phyloP scores from a whole-genome alignment of 129 eudicot species.

The sunflower (Helianthus annuus) region HanXRQr2.0-SUNRISE NC_035438.2:13262609-13263108 shows the following conservation, averaged over 20 bases:
- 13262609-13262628: slow-evolving; percentile 56
- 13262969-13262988: not conserved
- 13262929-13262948: too few species aligned
- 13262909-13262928: too few species aligned
- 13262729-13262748: slow-evolving; percentile 88
- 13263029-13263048: too few species aligned
- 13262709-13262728: slow-evolving; percentile 86
- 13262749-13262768: slow-evolving; percentile 41
- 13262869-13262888: not conserved
- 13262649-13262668: slow-evolving; percentile 52
- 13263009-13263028: too few species aligned
- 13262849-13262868: slow-evolving; percentile 8
- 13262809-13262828: slow-evolving; percentile 31
- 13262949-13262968: not conserved
- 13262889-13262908: too few species aligned
- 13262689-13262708: slow-evolving; percentile 70
- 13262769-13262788: not conserved
- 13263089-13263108: too few species aligned
- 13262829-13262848: slow-evolving; percentile 24
- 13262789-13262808: slow-evolving; percentile 6
- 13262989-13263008: too few species aligned
- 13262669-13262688: slow-evolving; percentile 60
- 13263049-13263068: too few species aligned
- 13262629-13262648: slow-evolving; percentile 58
- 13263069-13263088: too few species aligned